These are phyloP conservation scores for Prunus padus DNA, from an alignment of 306 rosid genomes.

Conservation along the genomic window DNA sequence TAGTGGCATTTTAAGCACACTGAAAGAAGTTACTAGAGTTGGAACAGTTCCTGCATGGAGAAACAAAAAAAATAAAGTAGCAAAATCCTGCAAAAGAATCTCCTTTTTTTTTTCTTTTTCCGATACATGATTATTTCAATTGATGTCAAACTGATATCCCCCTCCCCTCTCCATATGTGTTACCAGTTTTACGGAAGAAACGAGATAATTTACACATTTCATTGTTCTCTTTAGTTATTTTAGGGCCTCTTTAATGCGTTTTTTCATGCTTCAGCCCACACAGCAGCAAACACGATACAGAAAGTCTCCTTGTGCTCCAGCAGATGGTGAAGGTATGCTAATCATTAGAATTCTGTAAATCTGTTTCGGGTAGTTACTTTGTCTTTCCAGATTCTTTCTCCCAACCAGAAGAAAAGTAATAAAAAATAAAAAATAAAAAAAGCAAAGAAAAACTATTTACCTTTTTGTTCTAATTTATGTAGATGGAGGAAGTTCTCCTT, in stretches of 20 bases:
- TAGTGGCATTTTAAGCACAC: not conserved
- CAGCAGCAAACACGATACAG: slow-evolving; percentile 95
- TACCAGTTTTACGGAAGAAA: not conserved
- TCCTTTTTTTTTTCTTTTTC: not conserved
- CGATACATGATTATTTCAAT: not conserved
- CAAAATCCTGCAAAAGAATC: no score
- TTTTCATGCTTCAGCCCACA: slow-evolving; percentile 58
- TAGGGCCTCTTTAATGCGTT: not conserved
- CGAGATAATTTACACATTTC: not conserved
- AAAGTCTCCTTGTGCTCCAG: slow-evolving; percentile 87
- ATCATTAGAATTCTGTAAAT: not conserved
- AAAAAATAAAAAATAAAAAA: no score
- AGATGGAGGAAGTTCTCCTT: slow-evolving; percentile 68
- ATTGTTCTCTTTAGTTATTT: not conserved
- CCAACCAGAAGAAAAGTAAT: not conserved
- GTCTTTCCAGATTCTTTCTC: slow-evolving; percentile 12
- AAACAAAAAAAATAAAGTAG: not conserved
- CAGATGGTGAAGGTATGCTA: slow-evolving; percentile 70
- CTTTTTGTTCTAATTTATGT: slow-evolving; percentile 10
- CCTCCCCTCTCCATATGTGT: not conserved
- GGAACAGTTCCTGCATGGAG: not conserved
- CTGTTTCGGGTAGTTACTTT: not conserved
- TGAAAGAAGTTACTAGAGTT: not conserved
- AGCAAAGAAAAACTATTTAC: not conserved
- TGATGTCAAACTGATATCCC: not conserved